These are phyloP conservation scores for Cyberlindnera mrakii DNA, from an alignment of 805 yeast species.

Conservation along the genomic window DNA sequence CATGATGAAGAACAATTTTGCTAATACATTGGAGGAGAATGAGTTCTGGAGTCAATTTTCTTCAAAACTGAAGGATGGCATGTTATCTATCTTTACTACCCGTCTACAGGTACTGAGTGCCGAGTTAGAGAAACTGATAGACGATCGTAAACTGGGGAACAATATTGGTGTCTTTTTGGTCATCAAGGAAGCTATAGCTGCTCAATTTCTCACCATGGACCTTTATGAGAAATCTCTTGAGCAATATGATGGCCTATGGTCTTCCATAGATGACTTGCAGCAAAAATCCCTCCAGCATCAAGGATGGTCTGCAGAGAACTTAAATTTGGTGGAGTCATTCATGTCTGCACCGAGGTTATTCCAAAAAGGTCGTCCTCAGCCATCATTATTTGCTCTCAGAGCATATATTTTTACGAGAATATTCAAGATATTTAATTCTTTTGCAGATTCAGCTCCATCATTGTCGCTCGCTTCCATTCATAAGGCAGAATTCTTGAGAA, in stretches of 20 bases:
- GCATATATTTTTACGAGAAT: constrained; percentile 32
- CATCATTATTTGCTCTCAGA: constrained; percentile 9
- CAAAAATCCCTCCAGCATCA: neutral
- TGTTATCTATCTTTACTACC: constrained; percentile 48
- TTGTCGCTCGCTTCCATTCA: constrained; percentile 36
- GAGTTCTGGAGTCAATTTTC: constrained; percentile 47
- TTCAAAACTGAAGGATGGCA: constrained; percentile 38
- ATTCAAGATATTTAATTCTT: constrained; percentile 29
- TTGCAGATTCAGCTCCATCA: constrained; percentile 32
- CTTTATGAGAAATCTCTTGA: constrained; percentile 55
- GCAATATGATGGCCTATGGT: constrained; percentile 42
- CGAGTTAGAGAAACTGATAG: neutral
- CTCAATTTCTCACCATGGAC: constrained; percentile 46
- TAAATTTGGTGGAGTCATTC: neutral
- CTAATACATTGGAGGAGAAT: constrained; percentile 28
- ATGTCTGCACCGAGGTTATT: neutral
- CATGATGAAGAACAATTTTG: constrained; percentile 25
- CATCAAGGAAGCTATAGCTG: constrained; percentile 45
- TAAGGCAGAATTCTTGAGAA: constrained; percentile 33
- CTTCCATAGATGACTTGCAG: constrained; percentile 2
- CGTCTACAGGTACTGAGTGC: constrained; percentile 26
- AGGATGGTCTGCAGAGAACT: neutral
- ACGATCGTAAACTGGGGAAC: neutral
- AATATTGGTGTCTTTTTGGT: constrained; percentile 1
- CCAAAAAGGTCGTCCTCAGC: neutral